A percentile compares a stretch with the other conserved stretches of the same genome.
These are phyloP conservation scores for Bryum argenteum DNA, from an alignment of 225 moss, liverwort and hornwort genomes.

Conservation along the genomic window DNA sequence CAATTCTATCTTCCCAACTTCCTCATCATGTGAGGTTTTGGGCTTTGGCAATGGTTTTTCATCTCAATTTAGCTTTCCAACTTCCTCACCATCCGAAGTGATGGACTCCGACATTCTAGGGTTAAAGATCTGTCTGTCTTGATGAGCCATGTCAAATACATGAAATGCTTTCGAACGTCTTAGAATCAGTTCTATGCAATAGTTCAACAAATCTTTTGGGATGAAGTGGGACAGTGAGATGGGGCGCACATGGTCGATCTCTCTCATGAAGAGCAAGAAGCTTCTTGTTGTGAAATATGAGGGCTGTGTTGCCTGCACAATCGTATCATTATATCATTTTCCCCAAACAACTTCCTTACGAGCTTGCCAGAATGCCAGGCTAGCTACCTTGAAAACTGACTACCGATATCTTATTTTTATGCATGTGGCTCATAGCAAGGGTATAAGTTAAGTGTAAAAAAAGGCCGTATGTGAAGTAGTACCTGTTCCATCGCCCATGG, in stretches of 20 bases:
- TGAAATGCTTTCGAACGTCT: too few relatives aligned
- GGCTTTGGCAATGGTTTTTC: too few relatives aligned
- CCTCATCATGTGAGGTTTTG: too few relatives aligned
- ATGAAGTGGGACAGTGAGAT: neutral
- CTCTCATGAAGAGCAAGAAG: slow-evolving; percentile 34
- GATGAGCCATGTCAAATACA: too few relatives aligned
- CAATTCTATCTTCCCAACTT: too few relatives aligned
- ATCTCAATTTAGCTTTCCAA: too few relatives aligned
- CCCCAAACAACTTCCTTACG: neutral
- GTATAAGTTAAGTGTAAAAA: neutral
- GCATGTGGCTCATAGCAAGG: neutral
- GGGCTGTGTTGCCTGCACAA: slow-evolving; percentile 53
- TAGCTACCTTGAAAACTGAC: neutral
- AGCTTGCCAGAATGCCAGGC: neutral
- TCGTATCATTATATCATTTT: neutral
- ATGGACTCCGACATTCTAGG: too few relatives aligned
- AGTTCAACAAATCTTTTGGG: too few relatives aligned
- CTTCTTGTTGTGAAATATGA: neutral
- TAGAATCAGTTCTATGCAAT: too few relatives aligned
- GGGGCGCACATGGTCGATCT: slow-evolving; percentile 34
- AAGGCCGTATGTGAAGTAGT: neutral
- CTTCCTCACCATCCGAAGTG: too few relatives aligned
- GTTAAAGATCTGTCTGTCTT: too few relatives aligned
- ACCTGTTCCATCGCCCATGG: slow-evolving; percentile 37
- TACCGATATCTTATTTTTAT: neutral